These are phyloP conservation scores for Anisodus acutangulus DNA, from an alignment of 257 asterid genomes.

Conservation along the genomic window DNA sequence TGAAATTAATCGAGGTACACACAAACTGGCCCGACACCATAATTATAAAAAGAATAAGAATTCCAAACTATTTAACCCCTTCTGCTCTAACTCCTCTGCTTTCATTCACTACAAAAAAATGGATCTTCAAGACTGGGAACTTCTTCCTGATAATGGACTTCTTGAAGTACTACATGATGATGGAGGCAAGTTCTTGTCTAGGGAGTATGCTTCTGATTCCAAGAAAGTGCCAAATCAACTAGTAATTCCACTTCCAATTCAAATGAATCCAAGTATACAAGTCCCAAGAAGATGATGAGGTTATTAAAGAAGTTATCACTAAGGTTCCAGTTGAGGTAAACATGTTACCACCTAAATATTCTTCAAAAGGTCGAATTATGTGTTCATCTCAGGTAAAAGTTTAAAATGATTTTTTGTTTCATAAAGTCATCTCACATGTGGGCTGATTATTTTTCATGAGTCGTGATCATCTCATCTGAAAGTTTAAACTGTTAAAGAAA, in stretches of 20 bases:
- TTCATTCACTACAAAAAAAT: constrained; percentile 27
- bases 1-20: not conserved
- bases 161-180: constrained; percentile 67
- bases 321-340: constrained; percentile 32
- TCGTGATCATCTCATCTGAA: not conserved
- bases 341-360: constrained; percentile 28
- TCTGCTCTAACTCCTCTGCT: not conserved
- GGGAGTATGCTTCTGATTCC: constrained; percentile 34
- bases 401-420: no score
- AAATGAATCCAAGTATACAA: constrained; percentile 29
- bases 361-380: no score
- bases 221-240: constrained; percentile 40
- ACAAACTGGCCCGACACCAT: not conserved
- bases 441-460: not conserved
- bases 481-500: not conserved
- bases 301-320: constrained; percentile 24
- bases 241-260: constrained; percentile 40
- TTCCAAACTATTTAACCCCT: constrained; percentile 24
- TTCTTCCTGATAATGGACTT: constrained; percentile 69
- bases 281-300: constrained; percentile 31
- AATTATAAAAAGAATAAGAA: not conserved
- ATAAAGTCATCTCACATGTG: not conserved
- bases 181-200: constrained; percentile 50
- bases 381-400: no score
- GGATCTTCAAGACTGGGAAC: constrained; percentile 86